Percentiles rank a stretch among this genome's conserved stretches.
Conservation (phyloP, 345 rosid genomes). For the Microthlaspi erraticum region DNA sequence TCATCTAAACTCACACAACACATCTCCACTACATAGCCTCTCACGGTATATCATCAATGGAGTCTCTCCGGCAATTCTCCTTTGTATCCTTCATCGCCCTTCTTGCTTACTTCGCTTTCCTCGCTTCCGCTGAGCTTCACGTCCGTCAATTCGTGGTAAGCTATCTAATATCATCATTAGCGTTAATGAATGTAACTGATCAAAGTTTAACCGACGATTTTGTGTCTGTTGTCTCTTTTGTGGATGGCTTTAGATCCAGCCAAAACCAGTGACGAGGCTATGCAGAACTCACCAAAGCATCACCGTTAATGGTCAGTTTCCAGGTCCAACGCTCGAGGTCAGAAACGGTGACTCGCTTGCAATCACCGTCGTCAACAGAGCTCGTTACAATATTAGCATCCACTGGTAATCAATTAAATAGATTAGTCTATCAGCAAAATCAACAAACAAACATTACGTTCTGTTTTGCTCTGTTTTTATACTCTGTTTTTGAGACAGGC, state of each 20-base stretch:
- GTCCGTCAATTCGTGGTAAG: conserved; percentile 47
- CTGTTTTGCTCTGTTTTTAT: conserved; percentile 24
- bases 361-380: conserved; percentile 71
- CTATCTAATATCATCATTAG: too few species aligned
- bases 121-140: conserved; percentile 46
- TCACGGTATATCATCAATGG: conserved; percentile 35
- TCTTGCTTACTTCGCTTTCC: conserved; percentile 35
- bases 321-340: conserved; percentile 81
- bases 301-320: conserved; percentile 80
- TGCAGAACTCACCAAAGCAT: conserved; percentile 82
- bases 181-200: too few species aligned
- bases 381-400: conserved; percentile 63
- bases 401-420: conserved; percentile 61
- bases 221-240: background rate
- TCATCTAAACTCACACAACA: conserved; percentile 34
- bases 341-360: conserved; percentile 74
- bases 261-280: conserved; percentile 81
- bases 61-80: conserved; percentile 27
- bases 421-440: background rate
- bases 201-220: background rate
- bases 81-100: conserved; percentile 25
- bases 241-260: conserved; percentile 53
- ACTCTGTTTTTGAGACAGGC: conserved; percentile 48
- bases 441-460: conserved; percentile 14
- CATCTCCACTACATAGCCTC: conserved; percentile 20